Evolutionary conservation across 2,329 filamentous ascomycete species (phyloP).

Genomic region (Aspergillus candidus): DNA sequence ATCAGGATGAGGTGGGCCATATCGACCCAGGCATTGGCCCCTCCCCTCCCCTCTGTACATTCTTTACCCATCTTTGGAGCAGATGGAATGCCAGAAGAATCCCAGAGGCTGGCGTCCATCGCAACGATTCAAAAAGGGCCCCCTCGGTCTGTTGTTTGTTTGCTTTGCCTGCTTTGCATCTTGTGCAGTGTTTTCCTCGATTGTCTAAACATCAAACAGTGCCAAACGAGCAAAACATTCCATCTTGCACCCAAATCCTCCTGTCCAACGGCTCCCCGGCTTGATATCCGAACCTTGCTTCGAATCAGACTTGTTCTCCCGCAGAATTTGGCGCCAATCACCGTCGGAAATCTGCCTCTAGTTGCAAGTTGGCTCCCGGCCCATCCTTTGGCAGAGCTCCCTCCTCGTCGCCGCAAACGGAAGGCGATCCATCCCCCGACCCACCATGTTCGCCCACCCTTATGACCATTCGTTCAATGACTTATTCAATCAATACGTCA

Average conservation of each 20-base stretch:
- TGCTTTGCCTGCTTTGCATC: conserved; percentile 40
- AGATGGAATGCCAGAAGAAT: conserved; percentile 32
- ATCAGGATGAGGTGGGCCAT: conserved; percentile 18
- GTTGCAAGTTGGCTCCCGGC: conserved; percentile 12
- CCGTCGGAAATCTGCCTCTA: conserved; percentile 9
- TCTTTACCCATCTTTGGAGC: conserved; percentile 29
- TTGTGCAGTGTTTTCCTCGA: conserved; percentile 35
- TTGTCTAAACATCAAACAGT: conserved; percentile 34
- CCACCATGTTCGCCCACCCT: conserved; percentile 43
- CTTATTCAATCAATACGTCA: conserved; percentile 59
- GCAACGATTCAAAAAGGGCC: conserved; percentile 34
- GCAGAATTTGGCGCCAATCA: conserved; percentile 26
- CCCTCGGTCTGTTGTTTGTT: conserved; percentile 36
- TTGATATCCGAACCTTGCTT: conserved; percentile 15
- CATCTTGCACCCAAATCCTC: conserved; percentile 10
- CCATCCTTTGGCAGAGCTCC: conserved; percentile 13
- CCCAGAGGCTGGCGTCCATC: conserved; percentile 29
- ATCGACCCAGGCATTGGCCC: conserved; percentile 8
- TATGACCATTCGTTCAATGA: conserved; percentile 52
- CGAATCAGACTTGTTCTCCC: conserved; percentile 16
- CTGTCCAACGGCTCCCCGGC: conserved; percentile 14
- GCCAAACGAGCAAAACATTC: conserved; percentile 16
- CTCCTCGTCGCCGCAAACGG: conserved; percentile 33
- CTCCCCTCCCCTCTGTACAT: conserved; percentile 24
- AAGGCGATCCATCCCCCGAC: conserved; percentile 42